Base-by-base conservation (phyloP, 495 filamentous ascomycete genomes). In the Antarctomyces pellizariae region DNA sequence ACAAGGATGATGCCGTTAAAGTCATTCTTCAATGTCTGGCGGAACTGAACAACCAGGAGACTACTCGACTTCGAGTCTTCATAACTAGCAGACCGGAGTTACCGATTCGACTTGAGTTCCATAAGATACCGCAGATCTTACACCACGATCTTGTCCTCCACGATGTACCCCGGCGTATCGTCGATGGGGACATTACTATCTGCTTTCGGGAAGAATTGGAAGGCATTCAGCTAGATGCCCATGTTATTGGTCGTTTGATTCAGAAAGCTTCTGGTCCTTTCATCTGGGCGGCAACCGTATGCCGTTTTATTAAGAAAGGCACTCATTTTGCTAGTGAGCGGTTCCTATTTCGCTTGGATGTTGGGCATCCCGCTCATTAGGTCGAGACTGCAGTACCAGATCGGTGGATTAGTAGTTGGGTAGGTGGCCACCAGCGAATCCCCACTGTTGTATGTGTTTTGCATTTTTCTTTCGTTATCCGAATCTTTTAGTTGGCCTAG, bases 1-100 rank as follows among this genome's bases (percentile, higher is more conserved):
- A 53, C 1, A 13, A 35, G 4, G 48, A 59, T 8, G 19, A 47
- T 10, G 48, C 59, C 30, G 33, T 56, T 0, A 33, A 29, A 35
- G 26, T 18, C 5, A 43, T 64, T 16, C 41, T 67, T 16, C 30
- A 24, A 3, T 29, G n/a, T 60, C 1, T 31, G 19, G 19, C 19
- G 19, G 19, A 7, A 7, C 7, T 7, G n/a, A 22, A n/a, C 19
- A 22, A 7, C n/a, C 19, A 22, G 19, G 65, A 67, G 45, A 37
- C 54, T 43, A 6, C 16, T 22, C 7, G 12, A 11, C 26, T 8
- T 27, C 5, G 11, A 18, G 13, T 6, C 16, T 13, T 13, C 13
- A 7, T 31, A 14, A 33, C 17, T n/a, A 33, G 24, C 13, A 14
- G 24, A 25, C 24, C 31, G 3, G 0, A 33, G 19, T 13, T 28